These are phyloP conservation scores for Pythium utonaiense DNA, from an alignment of 352 stramenopile species.

Conservation along the genomic window DNA sequence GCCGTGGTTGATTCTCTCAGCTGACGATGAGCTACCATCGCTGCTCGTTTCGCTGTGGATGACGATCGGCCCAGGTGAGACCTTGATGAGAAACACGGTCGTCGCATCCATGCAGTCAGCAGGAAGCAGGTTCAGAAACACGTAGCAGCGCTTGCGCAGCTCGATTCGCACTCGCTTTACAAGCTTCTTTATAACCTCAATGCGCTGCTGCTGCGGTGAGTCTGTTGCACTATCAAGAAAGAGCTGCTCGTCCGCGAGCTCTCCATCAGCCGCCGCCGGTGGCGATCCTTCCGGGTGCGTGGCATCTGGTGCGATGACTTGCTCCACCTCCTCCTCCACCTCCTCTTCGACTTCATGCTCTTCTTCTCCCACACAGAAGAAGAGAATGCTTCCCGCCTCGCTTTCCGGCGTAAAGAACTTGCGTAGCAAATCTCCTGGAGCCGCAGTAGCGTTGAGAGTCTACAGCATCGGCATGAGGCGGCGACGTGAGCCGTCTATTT, in stretches of 20 bases:
- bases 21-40: slow-evolving; percentile 13
- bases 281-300: slow-evolving; percentile 7
- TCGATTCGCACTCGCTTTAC: slow-evolving; percentile 48
- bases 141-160: slow-evolving; percentile 53
- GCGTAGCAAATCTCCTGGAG: slow-evolving; percentile 36
- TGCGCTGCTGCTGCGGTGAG: slow-evolving; percentile 15
- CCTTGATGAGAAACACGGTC: slow-evolving; percentile 81
- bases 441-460: slow-evolving; percentile 17
- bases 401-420: slow-evolving; percentile 57
- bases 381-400: slow-evolving; percentile 64
- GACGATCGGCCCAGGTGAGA: slow-evolving; percentile 43
- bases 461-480: neutral
- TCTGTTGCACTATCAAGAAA: slow-evolving; percentile 45
- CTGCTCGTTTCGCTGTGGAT: slow-evolving; percentile 28
- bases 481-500: neutral
- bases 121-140: slow-evolving; percentile 68
- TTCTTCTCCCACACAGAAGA: slow-evolving; percentile 70
- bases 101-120: slow-evolving; percentile 53
- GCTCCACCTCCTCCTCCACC: slow-evolving; percentile 77
- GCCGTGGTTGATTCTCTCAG: slow-evolving; percentile 48
- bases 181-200: slow-evolving; percentile 41
- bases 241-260: slow-evolving; percentile 69
- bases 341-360: slow-evolving; percentile 76
- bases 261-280: neutral
- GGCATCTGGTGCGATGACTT: slow-evolving; percentile 32